Evolutionary conservation across 495 filamentous ascomycete genomes (phyloP).

Genomic region (Lindgomyces ingoldianus): DNA sequence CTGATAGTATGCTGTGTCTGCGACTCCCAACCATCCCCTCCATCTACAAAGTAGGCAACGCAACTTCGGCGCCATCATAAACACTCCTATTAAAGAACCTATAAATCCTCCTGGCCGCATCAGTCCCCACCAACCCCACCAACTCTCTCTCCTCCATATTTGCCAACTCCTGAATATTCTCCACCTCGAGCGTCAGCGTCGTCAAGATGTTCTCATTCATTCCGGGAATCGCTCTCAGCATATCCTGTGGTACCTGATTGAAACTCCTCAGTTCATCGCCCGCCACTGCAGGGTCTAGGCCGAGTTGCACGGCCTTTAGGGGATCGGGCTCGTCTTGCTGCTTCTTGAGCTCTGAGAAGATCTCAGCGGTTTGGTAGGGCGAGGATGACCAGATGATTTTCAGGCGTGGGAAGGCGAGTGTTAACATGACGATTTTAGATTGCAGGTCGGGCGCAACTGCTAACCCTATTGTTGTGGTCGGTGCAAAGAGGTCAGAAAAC

Average conservation of each 20-base stretch:
- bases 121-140: conserved; percentile 70
- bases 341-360: conserved; percentile 90
- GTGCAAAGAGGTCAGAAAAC: conserved; percentile 76
- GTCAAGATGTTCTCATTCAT: conserved; percentile 76
- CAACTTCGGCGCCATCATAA: conserved; percentile 51
- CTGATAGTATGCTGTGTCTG: not conserved
- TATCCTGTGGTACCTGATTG: conserved; percentile 75
- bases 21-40: not conserved
- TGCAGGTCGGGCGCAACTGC: conserved; percentile 68
- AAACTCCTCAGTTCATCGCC: conserved; percentile 62
- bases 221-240: conserved; percentile 82
- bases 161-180: conserved; percentile 77
- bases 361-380: conserved; percentile 95
- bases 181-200: conserved; percentile 68
- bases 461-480: conserved; percentile 56
- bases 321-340: conserved; percentile 88
- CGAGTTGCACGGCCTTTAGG: conserved; percentile 77
- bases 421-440: conserved; percentile 87
- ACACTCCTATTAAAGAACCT: conserved; percentile 86
- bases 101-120: conserved; percentile 74
- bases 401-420: conserved; percentile 85
- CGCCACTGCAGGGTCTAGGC: conserved; percentile 66
- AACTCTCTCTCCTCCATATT: conserved; percentile 81
- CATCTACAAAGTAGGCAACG: conserved; percentile 7
- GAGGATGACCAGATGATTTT: conserved; percentile 91